phyloP scores from a whole-genome alignment of 2,329 filamentous ascomycete species.

The Furcasterigmium furcatum region DNA sequence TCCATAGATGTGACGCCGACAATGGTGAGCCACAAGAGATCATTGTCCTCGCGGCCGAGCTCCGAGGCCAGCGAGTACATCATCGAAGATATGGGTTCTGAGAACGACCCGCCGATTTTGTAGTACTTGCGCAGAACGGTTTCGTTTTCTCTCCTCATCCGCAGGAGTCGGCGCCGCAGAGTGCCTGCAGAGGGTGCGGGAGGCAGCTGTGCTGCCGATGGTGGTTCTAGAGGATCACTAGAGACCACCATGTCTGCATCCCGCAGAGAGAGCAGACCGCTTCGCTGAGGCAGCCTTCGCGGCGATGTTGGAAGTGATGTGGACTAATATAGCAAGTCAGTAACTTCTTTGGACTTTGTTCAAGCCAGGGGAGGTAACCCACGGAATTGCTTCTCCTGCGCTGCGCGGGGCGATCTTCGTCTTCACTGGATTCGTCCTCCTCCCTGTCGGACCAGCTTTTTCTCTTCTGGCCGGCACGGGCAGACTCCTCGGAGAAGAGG shows the following conservation, averaged over 20 bases:
- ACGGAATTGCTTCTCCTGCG: constrained; percentile 86
- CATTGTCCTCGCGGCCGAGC: constrained; percentile 93
- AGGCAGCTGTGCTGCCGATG: constrained; percentile 54
- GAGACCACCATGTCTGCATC: constrained; percentile 43
- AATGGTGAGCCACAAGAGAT: constrained; percentile 91
- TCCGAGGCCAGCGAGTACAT: constrained; percentile 94
- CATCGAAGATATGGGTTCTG: constrained; percentile 91
- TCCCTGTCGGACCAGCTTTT: constrained; percentile 75
- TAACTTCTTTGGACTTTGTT: neutral
- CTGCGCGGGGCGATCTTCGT: constrained; percentile 73
- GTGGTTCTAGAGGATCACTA: constrained; percentile 48
- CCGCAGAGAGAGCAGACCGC: constrained; percentile 50
- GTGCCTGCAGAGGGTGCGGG: constrained; percentile 67
- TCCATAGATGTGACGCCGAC: constrained; percentile 94
- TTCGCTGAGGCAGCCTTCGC: constrained; percentile 55
- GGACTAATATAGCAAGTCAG: constrained; percentile 41
- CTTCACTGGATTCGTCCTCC: constrained; percentile 66
- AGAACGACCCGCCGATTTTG: constrained; percentile 81
- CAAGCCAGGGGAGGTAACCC: constrained; percentile 25
- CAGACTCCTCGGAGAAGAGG: constrained; percentile 34
- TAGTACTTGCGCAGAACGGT: constrained; percentile 78
- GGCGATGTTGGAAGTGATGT: constrained; percentile 65
- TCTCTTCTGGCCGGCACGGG: constrained; percentile 62
- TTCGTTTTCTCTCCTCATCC: constrained; percentile 76
- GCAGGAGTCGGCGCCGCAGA: constrained; percentile 70